A percentile compares a stretch with the other conserved stretches of the same genome.
These are phyloP conservation scores for Verruconis gallopava DNA, from an alignment of 2,329 filamentous ascomycete genomes.

Conservation along the genomic window DNA sequence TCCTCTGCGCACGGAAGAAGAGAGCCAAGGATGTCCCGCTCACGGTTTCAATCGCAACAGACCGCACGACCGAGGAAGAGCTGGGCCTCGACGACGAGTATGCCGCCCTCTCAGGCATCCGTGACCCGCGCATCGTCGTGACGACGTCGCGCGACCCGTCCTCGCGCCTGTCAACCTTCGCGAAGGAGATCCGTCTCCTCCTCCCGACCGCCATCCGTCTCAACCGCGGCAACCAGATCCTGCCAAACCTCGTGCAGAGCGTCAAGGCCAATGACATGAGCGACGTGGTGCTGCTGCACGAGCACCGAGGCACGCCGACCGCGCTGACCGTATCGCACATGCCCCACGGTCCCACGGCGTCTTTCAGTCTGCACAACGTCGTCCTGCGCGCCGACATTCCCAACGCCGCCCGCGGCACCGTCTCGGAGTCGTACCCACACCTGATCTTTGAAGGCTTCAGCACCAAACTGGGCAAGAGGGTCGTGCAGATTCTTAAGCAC, in stretches of 20 bases:
- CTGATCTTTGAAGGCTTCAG: conserved; percentile 92
- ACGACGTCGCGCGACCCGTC: conserved; percentile 85
- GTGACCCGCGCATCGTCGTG: conserved; percentile 78
- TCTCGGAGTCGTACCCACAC: conserved; percentile 86
- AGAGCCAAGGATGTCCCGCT: too few species aligned
- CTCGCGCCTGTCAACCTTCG: conserved; percentile 72
- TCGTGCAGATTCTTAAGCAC: conserved; percentile 86
- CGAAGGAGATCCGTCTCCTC: conserved; percentile 77
- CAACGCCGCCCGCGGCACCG: conserved; percentile 71
- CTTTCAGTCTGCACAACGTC: conserved; percentile 85
- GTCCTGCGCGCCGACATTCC: conserved; percentile 88
- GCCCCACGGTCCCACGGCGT: conserved; percentile 76
- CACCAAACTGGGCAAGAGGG: conserved; percentile 63
- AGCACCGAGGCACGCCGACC: conserved; percentile 85
- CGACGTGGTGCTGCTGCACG: conserved; percentile 79
- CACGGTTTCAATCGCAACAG: too few species aligned
- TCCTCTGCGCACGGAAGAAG: too few species aligned
- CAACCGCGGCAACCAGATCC: conserved; percentile 81
- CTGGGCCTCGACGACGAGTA: conserved; percentile 82
- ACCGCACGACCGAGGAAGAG: conserved; percentile 53
- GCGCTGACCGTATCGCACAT: conserved; percentile 79
- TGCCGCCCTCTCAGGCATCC: conserved; percentile 74
- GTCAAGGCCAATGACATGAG: conserved; percentile 69
- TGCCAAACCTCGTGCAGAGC: conserved; percentile 72
- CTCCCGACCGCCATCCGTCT: conserved; percentile 76